These are phyloP conservation scores for Cystobasidium sp. DNA, from an alignment of 1,284 basidiomycete species.

Conservation along the genomic window DNA sequence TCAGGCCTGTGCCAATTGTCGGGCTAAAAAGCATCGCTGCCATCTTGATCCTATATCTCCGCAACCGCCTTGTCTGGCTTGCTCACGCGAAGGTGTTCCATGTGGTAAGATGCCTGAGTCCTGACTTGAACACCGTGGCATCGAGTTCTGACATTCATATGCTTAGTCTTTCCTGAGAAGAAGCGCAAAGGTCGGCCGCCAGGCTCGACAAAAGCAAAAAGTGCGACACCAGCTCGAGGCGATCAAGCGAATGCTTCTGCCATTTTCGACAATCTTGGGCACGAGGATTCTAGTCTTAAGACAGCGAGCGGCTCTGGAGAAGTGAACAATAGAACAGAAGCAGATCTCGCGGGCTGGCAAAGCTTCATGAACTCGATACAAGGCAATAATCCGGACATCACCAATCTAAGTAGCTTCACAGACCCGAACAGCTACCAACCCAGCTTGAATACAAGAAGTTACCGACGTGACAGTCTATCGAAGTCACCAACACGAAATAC, in stretches of 20 bases:
- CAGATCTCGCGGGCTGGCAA: background rate
- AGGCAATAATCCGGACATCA: background rate
- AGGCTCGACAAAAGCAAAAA: background rate
- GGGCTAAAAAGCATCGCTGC: conserved; percentile 1
- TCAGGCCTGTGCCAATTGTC: background rate
- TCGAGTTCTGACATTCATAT: background rate
- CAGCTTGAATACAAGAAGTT: background rate
- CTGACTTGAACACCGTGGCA: background rate
- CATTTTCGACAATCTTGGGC: background rate
- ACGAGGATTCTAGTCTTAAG: background rate
- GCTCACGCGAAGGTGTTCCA: background rate
- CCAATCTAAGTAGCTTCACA: background rate
- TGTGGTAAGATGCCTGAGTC: background rate
- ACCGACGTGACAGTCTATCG: background rate
- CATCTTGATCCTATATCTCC: background rate
- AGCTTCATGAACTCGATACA: conserved; percentile 5
- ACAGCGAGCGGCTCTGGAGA: background rate
- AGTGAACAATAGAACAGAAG: no score
- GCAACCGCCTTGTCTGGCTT: conserved; percentile 1
- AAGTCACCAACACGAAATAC: background rate
- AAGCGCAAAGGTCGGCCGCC: background rate
- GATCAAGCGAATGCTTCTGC: background rate
- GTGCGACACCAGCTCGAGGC: background rate
- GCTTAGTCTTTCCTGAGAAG: conserved; percentile 2
- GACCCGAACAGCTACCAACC: background rate